Evolutionary conservation across 495 filamentous ascomycete species (phyloP).

Genomic region (Talaromyces proteolyticus): DNA sequence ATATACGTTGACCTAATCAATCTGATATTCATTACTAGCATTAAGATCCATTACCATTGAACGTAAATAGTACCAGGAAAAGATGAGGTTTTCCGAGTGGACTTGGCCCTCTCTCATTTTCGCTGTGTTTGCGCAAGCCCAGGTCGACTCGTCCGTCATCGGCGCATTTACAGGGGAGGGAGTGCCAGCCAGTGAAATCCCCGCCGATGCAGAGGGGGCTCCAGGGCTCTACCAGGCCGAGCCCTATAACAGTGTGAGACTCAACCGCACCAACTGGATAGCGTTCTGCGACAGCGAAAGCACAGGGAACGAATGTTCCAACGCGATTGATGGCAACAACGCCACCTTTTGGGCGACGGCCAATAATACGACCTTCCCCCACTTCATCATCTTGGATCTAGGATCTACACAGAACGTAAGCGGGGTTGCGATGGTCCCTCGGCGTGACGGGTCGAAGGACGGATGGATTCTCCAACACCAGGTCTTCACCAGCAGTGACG

Average conservation of each 20-base stretch:
- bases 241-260: neutral
- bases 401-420: conserved; percentile 8
- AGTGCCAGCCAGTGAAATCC: neutral
- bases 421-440: conserved; percentile 19
- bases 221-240: neutral
- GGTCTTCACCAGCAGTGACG: conserved; percentile 34
- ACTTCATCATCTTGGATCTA: neutral
- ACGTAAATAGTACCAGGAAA: neutral
- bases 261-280: neutral
- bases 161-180: neutral
- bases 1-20: neutral
- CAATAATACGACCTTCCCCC: neutral
- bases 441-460: conserved; percentile 17
- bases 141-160: neutral
- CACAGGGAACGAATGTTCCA: neutral
- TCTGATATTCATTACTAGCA: neutral
- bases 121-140: neutral
- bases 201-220: neutral
- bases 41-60: neutral
- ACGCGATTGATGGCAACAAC: neutral
- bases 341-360: neutral
- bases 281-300: neutral
- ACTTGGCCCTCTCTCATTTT: neutral
- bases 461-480: conserved; percentile 34
- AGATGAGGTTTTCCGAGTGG: neutral